Conservation (phyloP, 2,329 filamentous ascomycete species). For the Colletotrichum musae region DNA sequence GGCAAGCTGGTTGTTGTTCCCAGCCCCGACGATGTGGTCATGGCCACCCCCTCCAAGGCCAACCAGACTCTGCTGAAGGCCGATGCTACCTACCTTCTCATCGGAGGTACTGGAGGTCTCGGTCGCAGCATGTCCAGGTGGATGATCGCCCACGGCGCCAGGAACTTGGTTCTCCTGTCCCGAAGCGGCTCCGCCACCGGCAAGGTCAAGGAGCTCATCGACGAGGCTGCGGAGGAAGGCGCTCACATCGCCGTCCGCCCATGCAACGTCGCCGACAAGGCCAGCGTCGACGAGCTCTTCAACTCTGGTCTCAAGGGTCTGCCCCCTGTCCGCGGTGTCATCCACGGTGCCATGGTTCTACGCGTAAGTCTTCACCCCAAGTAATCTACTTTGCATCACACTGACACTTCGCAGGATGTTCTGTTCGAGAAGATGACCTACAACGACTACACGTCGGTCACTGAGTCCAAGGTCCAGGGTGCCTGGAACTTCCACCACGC, state of each 20-base stretch:
- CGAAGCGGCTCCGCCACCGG: slow-evolving; percentile 59
- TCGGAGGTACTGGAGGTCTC: slow-evolving; percentile 67
- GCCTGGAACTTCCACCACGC: slow-evolving; percentile 68
- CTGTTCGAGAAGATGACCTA: slow-evolving; percentile 68
- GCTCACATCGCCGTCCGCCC: slow-evolving; percentile 60
- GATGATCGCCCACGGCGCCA: slow-evolving; percentile 64
- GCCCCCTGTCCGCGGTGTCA: slow-evolving; percentile 58
- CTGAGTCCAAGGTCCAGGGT: slow-evolving; percentile 66
- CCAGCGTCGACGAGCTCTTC: slow-evolving; percentile 41
- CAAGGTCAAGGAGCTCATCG: slow-evolving; percentile 52
- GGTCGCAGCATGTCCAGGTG: slow-evolving; percentile 64
- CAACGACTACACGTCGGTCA: slow-evolving; percentile 62
- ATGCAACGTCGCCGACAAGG: slow-evolving; percentile 64
- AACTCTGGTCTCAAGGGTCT: slow-evolving; percentile 46
- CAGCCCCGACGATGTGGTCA: slow-evolving; percentile 57
- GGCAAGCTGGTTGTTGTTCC: slow-evolving; percentile 63
- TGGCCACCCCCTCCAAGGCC: slow-evolving; percentile 53
- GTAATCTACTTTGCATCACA: not conserved
- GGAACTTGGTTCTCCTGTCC: slow-evolving; percentile 64
- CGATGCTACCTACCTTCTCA: slow-evolving; percentile 64
- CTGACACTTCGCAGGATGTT: slow-evolving; percentile 54
- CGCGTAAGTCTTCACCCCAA: slow-evolving; percentile 36
- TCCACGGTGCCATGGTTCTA: slow-evolving; percentile 63
- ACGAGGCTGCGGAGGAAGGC: slow-evolving; percentile 55
- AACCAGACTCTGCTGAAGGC: slow-evolving; percentile 53